These are phyloP conservation scores for Oryza punctata DNA, from an alignment of 176 grass and related monocot species.

Conservation along the genomic window DNA sequence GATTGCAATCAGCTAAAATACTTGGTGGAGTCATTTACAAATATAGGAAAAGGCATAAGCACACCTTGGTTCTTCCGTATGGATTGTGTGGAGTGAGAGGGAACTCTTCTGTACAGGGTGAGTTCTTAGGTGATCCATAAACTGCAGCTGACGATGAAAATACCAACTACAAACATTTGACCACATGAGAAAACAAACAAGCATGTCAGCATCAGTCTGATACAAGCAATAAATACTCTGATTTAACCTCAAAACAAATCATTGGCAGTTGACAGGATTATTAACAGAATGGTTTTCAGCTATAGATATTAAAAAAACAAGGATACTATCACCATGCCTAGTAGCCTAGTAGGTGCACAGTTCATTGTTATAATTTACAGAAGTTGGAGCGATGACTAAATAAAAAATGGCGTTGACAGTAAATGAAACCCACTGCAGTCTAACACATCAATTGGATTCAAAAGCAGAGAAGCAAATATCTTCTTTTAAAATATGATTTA, in stretches of 20 bases:
- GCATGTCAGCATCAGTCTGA: slow-evolving; percentile 16
- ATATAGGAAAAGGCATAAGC: slow-evolving; percentile 35
- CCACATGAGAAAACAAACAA: slow-evolving; percentile 7
- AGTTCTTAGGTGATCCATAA: slow-evolving; percentile 85
- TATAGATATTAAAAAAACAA: slow-evolving; percentile 14
- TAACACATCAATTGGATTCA: neutral
- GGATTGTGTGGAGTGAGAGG: slow-evolving; percentile 86
- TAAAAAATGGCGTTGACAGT: neutral
- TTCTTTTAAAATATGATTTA: slow-evolving; percentile 1
- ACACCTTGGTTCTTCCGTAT: slow-evolving; percentile 93
- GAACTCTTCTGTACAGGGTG: slow-evolving; percentile 92
- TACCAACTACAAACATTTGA: slow-evolving; percentile 76
- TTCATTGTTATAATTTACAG: neutral
- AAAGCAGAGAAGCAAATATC: neutral
- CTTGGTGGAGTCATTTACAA: slow-evolving; percentile 5
- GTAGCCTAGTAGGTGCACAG: neutral
- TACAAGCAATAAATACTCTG: slow-evolving; percentile 3
- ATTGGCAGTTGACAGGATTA: neutral
- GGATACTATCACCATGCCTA: neutral
- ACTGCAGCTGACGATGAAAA: slow-evolving; percentile 98
- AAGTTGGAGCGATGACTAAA: neutral
- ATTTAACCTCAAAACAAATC: slow-evolving; percentile 32
- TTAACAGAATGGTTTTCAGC: neutral
- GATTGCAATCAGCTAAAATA: slow-evolving; percentile 42
- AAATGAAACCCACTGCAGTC: slow-evolving; percentile 6